Evolutionary conservation across 805 yeast genomes (phyloP).

Genomic region (Sugiyamaella valdiviana): DNA sequence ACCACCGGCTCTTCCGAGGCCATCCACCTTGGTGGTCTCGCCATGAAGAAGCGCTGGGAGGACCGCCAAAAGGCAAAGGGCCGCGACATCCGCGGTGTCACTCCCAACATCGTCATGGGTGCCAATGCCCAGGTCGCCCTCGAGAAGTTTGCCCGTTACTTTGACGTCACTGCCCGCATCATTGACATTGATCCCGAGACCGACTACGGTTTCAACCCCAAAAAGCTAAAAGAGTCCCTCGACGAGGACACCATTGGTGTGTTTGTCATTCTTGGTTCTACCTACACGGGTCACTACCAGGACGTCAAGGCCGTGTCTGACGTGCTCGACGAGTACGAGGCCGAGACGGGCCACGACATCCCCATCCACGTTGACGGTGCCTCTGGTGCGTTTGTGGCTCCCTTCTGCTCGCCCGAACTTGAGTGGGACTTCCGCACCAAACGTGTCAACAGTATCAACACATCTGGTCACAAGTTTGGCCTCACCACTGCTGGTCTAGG

Average conservation of each 20-base stretch:
- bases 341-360: slow-evolving; percentile 57
- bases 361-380: slow-evolving; percentile 95
- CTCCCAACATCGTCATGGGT: slow-evolving; percentile 88
- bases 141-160: slow-evolving; percentile 89
- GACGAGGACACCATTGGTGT: slow-evolving; percentile 94
- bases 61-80: slow-evolving; percentile 54
- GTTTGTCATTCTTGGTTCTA: slow-evolving; percentile 82
- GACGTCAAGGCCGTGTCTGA: slow-evolving; percentile 55
- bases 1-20: slow-evolving; percentile 95
- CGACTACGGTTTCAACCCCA: slow-evolving; percentile 58
- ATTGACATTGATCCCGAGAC: slow-evolving; percentile 57
- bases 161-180: slow-evolving; percentile 81
- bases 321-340: slow-evolving; percentile 65
- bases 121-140: slow-evolving; percentile 89
- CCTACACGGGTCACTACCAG: slow-evolving; percentile 91
- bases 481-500: slow-evolving; percentile 87
- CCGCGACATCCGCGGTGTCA: slow-evolving; percentile 40
- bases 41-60: slow-evolving; percentile 89
- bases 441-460: slow-evolving; percentile 77
- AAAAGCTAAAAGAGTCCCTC: slow-evolving; percentile 52
- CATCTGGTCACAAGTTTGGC: slow-evolving; percentile 92
- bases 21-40: slow-evolving; percentile 86
- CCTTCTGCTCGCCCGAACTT: slow-evolving; percentile 68
- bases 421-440: slow-evolving; percentile 78
- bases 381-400: slow-evolving; percentile 84